Conservation (phyloP, 225 moss, liverwort and hornwort species). For the Sphagnum tenellum region DNA sequence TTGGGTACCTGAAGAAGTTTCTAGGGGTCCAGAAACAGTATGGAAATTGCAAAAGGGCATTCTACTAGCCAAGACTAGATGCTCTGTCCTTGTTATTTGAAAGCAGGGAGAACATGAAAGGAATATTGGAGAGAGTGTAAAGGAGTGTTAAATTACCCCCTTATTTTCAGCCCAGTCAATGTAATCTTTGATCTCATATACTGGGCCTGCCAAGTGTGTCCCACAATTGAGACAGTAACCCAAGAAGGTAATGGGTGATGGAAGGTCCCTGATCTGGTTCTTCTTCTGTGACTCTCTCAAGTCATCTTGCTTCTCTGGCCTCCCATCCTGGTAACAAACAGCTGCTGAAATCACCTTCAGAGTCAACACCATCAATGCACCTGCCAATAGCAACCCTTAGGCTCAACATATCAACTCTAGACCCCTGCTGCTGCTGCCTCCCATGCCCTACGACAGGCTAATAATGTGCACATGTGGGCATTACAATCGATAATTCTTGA, state of each 20-base stretch:
- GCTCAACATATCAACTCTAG: no score
- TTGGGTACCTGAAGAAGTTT: no score
- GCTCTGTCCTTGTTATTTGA: no score
- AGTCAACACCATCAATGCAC: conserved; percentile 91
- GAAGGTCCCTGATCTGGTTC: conserved; percentile 52
- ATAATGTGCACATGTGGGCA: no score
- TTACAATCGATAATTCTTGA: no score
- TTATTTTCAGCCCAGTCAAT: conserved; percentile 81
- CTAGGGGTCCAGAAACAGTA: no score
- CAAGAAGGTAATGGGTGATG: conserved; percentile 53
- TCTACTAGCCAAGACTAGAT: no score
- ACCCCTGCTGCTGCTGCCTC: no score
- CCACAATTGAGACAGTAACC: conserved; percentile 92
- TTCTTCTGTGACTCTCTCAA: conserved; percentile 52
- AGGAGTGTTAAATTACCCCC: conserved; percentile 32
- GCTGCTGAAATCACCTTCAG: conserved; percentile 86
- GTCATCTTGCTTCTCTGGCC: conserved; percentile 37
- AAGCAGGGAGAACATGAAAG: no score
- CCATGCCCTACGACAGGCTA: no score
- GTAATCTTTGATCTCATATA: conserved; percentile 79
- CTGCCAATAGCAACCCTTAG: conserved; percentile 12
- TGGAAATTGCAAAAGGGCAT: no score
- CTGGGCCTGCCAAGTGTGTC: conserved; percentile 88
- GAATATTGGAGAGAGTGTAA: no score
- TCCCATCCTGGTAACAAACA: conserved; percentile 85